A percentile compares a stretch with the other conserved stretches of the same genome.
These are phyloP conservation scores for Teratosphaeria nubilosa DNA, from an alignment of 2,329 filamentous ascomycete genomes.

Conservation along the genomic window DNA sequence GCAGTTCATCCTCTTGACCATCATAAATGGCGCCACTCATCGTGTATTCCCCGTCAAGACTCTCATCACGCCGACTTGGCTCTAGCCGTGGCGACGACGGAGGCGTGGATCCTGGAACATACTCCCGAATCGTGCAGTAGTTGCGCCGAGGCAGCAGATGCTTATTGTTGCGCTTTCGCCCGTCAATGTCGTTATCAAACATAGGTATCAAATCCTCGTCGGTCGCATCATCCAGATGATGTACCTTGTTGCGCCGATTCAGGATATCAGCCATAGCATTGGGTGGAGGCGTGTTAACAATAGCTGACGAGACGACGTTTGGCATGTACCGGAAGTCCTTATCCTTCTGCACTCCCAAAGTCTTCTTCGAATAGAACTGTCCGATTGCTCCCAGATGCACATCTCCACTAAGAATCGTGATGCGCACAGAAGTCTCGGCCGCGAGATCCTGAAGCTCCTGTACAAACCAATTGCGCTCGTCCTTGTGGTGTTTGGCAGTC, in stretches of 20 bases:
- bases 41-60: neutral
- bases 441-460: slow-evolving; percentile 89
- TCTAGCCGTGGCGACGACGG: slow-evolving; percentile 50
- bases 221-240: slow-evolving; percentile 58
- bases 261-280: slow-evolving; percentile 82
- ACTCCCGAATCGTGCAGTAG: slow-evolving; percentile 87
- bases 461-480: slow-evolving; percentile 75
- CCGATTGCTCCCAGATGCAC: slow-evolving; percentile 88
- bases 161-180: slow-evolving; percentile 83
- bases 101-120: slow-evolving; percentile 68
- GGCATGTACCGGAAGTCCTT: slow-evolving; percentile 94
- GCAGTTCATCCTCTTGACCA: neutral
- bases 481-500: slow-evolving; percentile 91
- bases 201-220: slow-evolving; percentile 95
- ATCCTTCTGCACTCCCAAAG: slow-evolving; percentile 67
- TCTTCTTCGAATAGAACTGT: slow-evolving; percentile 89
- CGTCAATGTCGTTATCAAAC: slow-evolving; percentile 81
- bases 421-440: slow-evolving; percentile 78
- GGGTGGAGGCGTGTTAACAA: slow-evolving; percentile 83
- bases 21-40: neutral
- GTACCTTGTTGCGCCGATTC: slow-evolving; percentile 78
- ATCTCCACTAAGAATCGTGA: slow-evolving; percentile 89
- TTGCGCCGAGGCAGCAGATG: slow-evolving; percentile 80
- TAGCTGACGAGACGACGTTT: slow-evolving; percentile 87
- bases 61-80: slow-evolving; percentile 4